phyloP scores from a whole-genome alignment of 1,284 basidiomycete genomes.

The Apiotrichum gamsii region DNA sequence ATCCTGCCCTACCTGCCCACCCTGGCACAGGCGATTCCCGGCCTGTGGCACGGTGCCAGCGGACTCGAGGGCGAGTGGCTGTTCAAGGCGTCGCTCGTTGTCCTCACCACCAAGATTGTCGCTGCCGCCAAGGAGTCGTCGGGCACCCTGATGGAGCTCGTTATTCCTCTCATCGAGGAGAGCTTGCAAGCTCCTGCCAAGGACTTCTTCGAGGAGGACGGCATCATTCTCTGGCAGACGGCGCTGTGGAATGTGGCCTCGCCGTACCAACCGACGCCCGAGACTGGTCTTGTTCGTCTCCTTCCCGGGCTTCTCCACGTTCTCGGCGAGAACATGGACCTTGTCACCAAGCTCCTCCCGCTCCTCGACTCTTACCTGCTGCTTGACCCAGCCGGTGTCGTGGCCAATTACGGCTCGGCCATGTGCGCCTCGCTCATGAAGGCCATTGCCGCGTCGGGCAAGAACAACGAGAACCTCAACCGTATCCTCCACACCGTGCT shows the following conservation, averaged over 20 bases:
- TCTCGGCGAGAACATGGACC: slow-evolving; percentile 65
- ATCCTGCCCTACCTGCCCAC: slow-evolving; percentile 62
- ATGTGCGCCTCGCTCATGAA: slow-evolving; percentile 32
- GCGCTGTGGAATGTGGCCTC: slow-evolving; percentile 63
- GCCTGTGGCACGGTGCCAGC: slow-evolving; percentile 54
- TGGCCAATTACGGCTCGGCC: slow-evolving; percentile 46
- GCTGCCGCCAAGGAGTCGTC: slow-evolving; percentile 45
- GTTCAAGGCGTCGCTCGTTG: slow-evolving; percentile 68
- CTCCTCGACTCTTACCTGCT: slow-evolving; percentile 78
- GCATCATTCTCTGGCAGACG: slow-evolving; percentile 65
- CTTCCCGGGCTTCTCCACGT: slow-evolving; percentile 60
- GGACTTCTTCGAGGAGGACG: slow-evolving; percentile 71
- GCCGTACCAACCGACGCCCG: slow-evolving; percentile 49
- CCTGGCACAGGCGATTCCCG: slow-evolving; percentile 65
- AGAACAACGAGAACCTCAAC: slow-evolving; percentile 24
- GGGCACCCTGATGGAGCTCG: slow-evolving; percentile 47
- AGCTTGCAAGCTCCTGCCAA: slow-evolving; percentile 60
- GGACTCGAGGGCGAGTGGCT: slow-evolving; percentile 63
- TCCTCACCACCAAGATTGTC: slow-evolving; percentile 65
- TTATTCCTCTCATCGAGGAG: slow-evolving; percentile 70
- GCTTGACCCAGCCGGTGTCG: slow-evolving; percentile 59
- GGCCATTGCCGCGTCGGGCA: slow-evolving; percentile 27
- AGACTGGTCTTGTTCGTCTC: slow-evolving; percentile 57
- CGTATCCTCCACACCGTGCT: slow-evolving; percentile 32
- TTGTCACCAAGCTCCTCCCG: slow-evolving; percentile 60